A percentile compares a stretch with the other conserved stretches of the same genome.
phyloP scores from a whole-genome alignment of 306 rosid genomes.

The Begonia masoniana region DNA sequence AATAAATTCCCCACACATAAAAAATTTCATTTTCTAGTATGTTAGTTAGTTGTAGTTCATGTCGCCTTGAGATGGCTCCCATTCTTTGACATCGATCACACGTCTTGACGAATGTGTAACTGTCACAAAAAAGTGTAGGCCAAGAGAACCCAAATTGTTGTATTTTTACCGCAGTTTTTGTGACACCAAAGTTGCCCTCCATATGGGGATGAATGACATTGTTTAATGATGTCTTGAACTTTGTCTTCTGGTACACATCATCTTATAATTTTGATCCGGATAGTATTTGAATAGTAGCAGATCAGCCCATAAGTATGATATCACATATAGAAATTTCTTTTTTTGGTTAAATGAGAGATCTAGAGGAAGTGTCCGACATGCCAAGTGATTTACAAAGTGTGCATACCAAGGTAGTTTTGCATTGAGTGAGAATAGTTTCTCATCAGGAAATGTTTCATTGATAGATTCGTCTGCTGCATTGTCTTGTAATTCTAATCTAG shows the following conservation, averaged over 20 bases:
- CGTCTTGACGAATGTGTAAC: neutral
- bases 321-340: neutral
- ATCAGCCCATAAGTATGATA: neutral
- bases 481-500: too few relatives aligned
- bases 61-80: neutral
- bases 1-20: too few relatives aligned
- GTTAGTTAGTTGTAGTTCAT: neutral
- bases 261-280: neutral
- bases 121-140: neutral
- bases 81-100: neutral
- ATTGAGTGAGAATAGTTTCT: too few relatives aligned
- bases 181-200: neutral
- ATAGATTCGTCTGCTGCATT: too few relatives aligned
- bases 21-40: too few relatives aligned
- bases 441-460: too few relatives aligned
- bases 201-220: constrained; percentile 5
- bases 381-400: too few relatives aligned
- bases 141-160: neutral
- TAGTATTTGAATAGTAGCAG: neutral
- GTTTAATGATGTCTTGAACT: neutral
- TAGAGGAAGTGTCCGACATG: too few relatives aligned
- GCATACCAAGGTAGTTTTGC: too few relatives aligned
- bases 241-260: constrained; percentile 1
- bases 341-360: too few relatives aligned
- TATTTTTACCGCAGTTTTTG: neutral